Evolutionary conservation across 306 rosid genomes (phyloP).

Genomic region (Cucumis sativus): DNA sequence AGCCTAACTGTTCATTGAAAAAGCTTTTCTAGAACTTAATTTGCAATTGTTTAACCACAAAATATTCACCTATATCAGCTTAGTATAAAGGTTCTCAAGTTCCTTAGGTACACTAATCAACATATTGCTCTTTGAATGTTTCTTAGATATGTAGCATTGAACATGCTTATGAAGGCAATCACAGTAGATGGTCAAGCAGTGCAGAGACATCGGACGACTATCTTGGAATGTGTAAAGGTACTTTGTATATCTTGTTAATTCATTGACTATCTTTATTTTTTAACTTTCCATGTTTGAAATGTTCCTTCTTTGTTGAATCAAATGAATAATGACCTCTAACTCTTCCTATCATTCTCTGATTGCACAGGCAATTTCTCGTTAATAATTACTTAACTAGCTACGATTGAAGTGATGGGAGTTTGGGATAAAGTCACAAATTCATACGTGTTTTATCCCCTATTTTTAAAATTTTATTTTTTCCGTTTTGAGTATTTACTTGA

Average conservation of each 20-base stretch:
- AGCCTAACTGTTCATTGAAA: neutral
- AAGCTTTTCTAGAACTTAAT: neutral
- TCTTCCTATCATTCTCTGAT: neutral
- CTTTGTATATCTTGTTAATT: neutral
- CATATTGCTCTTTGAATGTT: neutral
- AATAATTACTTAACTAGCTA: neutral
- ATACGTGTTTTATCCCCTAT: neutral
- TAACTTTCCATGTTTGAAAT: neutral
- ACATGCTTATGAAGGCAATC: constrained; percentile 94
- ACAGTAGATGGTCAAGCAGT: constrained; percentile 93
- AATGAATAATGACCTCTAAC: neutral
- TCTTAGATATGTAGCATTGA: constrained; percentile 82
- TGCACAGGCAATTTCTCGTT: neutral
- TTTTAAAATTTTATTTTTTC: neutral
- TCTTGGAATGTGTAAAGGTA: constrained; percentile 97
- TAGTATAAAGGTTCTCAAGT: neutral
- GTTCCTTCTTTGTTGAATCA: neutral
- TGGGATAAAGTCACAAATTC: neutral
- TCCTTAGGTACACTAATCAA: neutral
- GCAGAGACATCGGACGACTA: constrained; percentile 96
- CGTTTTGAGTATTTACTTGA: neutral
- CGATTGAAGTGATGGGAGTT: neutral
- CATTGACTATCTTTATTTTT: no score
- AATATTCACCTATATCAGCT: neutral
- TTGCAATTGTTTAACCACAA: neutral